These are phyloP conservation scores for Knufia fluminis DNA, from an alignment of 2,329 filamentous ascomycete genomes.

Conservation along the genomic window DNA sequence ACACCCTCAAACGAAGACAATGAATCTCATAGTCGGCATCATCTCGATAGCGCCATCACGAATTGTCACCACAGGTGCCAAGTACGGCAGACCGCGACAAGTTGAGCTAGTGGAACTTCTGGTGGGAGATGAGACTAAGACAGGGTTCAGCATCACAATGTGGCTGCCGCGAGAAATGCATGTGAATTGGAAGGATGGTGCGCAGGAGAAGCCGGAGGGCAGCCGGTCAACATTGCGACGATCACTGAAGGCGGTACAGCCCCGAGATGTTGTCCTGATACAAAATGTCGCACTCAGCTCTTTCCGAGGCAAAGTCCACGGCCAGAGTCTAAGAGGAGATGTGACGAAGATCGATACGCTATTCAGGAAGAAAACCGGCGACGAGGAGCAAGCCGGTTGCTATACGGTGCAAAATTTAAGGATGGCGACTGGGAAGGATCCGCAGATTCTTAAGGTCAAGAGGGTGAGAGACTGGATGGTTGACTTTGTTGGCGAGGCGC, in stretches of 20 bases:
- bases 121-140: slow-evolving; percentile 74
- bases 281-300: slow-evolving; percentile 69
- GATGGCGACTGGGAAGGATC: slow-evolving; percentile 29
- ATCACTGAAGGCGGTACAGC: slow-evolving; percentile 43
- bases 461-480: slow-evolving; percentile 67
- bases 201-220: slow-evolving; percentile 24
- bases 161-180: slow-evolving; percentile 50
- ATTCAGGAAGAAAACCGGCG: slow-evolving; percentile 46
- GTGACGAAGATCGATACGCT: slow-evolving; percentile 63
- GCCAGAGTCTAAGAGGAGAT: slow-evolving; percentile 65
- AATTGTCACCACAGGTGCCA: slow-evolving; percentile 55
- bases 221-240: slow-evolving; percentile 28
- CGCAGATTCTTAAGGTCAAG: slow-evolving; percentile 54
- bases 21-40: slow-evolving; percentile 72
- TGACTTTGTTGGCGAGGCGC: slow-evolving; percentile 50
- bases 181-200: slow-evolving; percentile 21
- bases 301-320: slow-evolving; percentile 71
- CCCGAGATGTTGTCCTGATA: slow-evolving; percentile 69
- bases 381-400: slow-evolving; percentile 45
- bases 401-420: slow-evolving; percentile 48
- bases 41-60: slow-evolving; percentile 62
- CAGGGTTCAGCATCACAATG: slow-evolving; percentile 73
- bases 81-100: slow-evolving; percentile 35
- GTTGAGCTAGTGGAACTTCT: slow-evolving; percentile 66
- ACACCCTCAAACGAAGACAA: slow-evolving; percentile 68